These are phyloP conservation scores for Pouteria glomerata DNA, from an alignment of 148 eudicot species.

Conservation along the genomic window DNA sequence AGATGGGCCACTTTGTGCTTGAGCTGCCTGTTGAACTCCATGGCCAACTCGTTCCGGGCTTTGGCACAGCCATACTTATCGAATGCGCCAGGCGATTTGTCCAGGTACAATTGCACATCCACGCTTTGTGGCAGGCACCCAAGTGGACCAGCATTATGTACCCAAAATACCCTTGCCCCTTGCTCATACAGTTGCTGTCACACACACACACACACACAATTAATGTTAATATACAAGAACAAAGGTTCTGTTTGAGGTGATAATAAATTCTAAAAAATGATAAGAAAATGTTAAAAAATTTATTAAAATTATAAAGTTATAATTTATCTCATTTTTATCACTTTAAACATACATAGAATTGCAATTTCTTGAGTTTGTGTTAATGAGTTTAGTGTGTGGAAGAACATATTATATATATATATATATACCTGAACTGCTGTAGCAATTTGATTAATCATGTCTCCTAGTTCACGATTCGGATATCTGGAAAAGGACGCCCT, in stretches of 20 bases:
- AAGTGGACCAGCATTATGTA: conserved; percentile 26
- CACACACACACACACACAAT: too few relatives aligned
- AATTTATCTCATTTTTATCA: too few relatives aligned
- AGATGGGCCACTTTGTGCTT: conserved; percentile 18
- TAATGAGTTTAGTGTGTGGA: too few relatives aligned
- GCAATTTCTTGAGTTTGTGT: too few relatives aligned
- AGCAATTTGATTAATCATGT: conserved; percentile 14
- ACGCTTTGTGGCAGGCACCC: conserved; percentile 26
- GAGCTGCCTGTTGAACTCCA: conserved; percentile 28
- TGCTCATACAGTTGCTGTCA: conserved; percentile 15
- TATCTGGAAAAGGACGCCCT: background rate
- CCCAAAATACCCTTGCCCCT: conserved; percentile 28
- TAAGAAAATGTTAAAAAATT: too few relatives aligned
- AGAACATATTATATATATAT: too few relatives aligned
- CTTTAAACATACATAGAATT: too few relatives aligned
- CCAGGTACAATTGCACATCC: background rate
- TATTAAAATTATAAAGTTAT: too few relatives aligned
- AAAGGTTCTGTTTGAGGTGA: too few relatives aligned
- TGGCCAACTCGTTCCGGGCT: conserved; percentile 21
- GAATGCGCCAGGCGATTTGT: background rate
- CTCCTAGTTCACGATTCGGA: conserved; percentile 15
- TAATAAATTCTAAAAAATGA: too few relatives aligned
- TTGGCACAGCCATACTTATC: conserved; percentile 21
- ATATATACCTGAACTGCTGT: conserved; percentile 19
- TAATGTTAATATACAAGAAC: too few relatives aligned